Base-by-base conservation (phyloP, 2,329 filamentous ascomycete species). In the Penicillium verrucosum region DNA sequence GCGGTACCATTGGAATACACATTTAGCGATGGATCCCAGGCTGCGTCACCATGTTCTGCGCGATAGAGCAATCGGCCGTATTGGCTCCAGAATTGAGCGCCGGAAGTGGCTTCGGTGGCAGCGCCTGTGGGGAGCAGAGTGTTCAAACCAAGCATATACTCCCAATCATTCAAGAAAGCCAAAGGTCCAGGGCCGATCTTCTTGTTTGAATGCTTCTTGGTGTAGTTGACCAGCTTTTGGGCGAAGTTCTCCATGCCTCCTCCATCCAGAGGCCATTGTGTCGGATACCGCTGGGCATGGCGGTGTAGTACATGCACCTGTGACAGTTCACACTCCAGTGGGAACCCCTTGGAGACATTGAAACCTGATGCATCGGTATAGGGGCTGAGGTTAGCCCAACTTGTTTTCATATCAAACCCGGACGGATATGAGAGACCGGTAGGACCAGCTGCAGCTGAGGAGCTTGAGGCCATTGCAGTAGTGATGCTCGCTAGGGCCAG, bases 31-130 rank as follows among this genome's bases (percentile, higher is more conserved):
- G 74, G 66, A 59, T 80, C 76, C 69, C 82, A 85, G 2, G 73
- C 65, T 0, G 81, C 60, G 59, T 82, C 78, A 5, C 75, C 80
- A 4, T 68, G 57, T 3, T 73, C 70, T 2, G 81, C 80, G 51
- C 81, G 78, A 67, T 78, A 84, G 16, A 84, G 68, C 6, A 76
- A 75, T n/a, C 82, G 73, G 2, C 82, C 82, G 58, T 84, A 84
- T 27, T 74, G 71, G 61, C 80, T 78, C 81, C 80, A 83, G 65
- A 82, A 83, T 14, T 70, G 66, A 2, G 80, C 78, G 3, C 82
- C 82, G 11, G 77, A 66, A 16, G 68, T 61, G 53, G 82, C 80
- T 60, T 82, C 80, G 4, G 81, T 81, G 2, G 69, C 64, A 3
- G 80, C 81, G 12, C 81, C 81, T 4, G 75, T 65, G 34, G 75